Evolutionary conservation across 805 yeast species (phyloP), one percentile per base, ranked within the genome.

Genomic region (Candida jianshihensis): DNA sequence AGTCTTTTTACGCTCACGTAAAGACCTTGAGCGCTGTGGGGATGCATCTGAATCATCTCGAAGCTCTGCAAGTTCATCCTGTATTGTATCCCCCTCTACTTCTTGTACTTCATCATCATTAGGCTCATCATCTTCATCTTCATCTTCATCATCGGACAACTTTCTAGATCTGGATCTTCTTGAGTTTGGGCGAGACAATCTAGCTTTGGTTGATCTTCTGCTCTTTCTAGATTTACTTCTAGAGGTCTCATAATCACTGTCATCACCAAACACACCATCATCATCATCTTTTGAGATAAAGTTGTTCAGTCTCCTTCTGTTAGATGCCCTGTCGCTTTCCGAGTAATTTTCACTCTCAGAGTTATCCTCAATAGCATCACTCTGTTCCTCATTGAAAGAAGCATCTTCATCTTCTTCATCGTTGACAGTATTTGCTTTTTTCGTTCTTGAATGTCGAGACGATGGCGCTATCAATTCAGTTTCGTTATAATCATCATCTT

Each of bases 1-100:
- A 19, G 78, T 78, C 45, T 86, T 76, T 38, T 88, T 76, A 43
- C 88, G 58, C 42, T 78, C 80, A 36, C 89, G 68, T 17, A 81
- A 57, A 6, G 68, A 59, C 46, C 78, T 65, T 36, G 75, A 14
- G 6, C 31, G 65, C 33, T 68, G 71, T 17, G 59, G 61, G 5
- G 70, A 62, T 4, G 17, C 25, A 13, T 40, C 44, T 2, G 37
- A 32, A 11, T 59, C 47, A 5, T 37, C 41, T 20, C 38, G 37
- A 25, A 51, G 38, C n/a, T 46, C 54, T 4, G 46, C 43, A 13
- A 84, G 63, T 53, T 84, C 95, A 44, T 80, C 76, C 34, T 73
- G 73, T 24, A 83, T 39, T 0, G 75, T 60, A 10, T 46, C 52
- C 6, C 46, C 51, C n/a, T 48, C 54, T 13, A 48, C 53, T 16